Conservation (phyloP, 2,329 filamentous ascomycete species). For the Seiridium cupressi region DNA sequence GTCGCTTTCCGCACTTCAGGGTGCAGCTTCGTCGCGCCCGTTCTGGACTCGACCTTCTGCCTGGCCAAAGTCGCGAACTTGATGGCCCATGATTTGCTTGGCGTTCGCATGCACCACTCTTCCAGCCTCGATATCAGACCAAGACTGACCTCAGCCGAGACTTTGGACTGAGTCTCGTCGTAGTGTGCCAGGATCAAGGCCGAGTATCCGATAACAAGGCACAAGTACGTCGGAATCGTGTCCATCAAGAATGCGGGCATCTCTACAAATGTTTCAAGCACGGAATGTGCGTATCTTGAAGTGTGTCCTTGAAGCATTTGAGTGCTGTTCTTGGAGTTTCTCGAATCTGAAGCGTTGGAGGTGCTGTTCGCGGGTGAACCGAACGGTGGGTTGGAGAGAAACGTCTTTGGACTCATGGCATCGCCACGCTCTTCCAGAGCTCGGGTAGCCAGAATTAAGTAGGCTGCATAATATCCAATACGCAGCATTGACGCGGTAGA, state of each 20-base stretch:
- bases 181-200: slow-evolving; percentile 30
- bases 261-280: slow-evolving; percentile 29
- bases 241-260: slow-evolving; percentile 29
- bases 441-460: slow-evolving; percentile 28
- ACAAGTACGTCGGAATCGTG: slow-evolving; percentile 24
- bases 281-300: slow-evolving; percentile 25
- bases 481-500: slow-evolving; percentile 30
- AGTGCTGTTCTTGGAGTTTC: slow-evolving; percentile 10
- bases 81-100: slow-evolving; percentile 28
- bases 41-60: slow-evolving; percentile 25
- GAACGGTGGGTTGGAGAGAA: slow-evolving; percentile 20
- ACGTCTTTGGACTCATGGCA: slow-evolving; percentile 22
- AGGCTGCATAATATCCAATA: slow-evolving; percentile 31
- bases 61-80: slow-evolving; percentile 27
- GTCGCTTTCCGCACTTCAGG: slow-evolving; percentile 3
- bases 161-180: slow-evolving; percentile 25
- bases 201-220: slow-evolving; percentile 30
- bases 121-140: slow-evolving; percentile 26
- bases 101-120: slow-evolving; percentile 25
- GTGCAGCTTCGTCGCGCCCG: not conserved
- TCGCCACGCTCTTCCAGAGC: slow-evolving; percentile 28
- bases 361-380: slow-evolving; percentile 10
- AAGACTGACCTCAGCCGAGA: slow-evolving; percentile 23
- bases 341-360: slow-evolving; percentile 8
- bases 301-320: slow-evolving; percentile 20